phyloP scores from a whole-genome alignment of 495 filamentous ascomycete species.

The Trichoderma asperelloides region DNA sequence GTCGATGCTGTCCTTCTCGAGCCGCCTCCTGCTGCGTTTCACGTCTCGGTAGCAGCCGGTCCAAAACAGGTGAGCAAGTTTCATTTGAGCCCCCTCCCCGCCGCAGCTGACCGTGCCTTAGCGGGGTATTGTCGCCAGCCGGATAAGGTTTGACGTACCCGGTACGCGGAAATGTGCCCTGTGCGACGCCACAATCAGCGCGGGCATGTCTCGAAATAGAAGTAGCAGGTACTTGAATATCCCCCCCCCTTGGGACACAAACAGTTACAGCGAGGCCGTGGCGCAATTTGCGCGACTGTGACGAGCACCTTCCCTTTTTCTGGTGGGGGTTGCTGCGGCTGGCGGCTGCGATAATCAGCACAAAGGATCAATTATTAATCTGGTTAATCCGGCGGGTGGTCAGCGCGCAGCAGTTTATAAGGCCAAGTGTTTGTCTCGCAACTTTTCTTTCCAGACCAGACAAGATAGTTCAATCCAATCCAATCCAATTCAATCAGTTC shows the following conservation, averaged over 20 bases:
- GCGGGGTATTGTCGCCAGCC: background rate
- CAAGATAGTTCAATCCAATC: too few relatives aligned
- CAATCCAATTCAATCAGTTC: too few relatives aligned
- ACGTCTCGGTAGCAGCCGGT: background rate
- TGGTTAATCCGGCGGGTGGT: background rate
- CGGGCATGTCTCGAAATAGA: background rate
- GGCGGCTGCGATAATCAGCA: background rate
- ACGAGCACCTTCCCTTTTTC: background rate
- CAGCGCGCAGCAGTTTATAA: background rate
- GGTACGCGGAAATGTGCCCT: too few relatives aligned
- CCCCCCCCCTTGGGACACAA: background rate
- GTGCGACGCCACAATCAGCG: background rate
- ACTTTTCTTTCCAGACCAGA: background rate
- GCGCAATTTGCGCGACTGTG: background rate
- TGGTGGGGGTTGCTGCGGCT: background rate
- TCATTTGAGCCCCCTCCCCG: background rate
- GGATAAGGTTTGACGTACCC: background rate
- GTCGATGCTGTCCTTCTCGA: too few relatives aligned
- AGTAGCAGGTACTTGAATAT: background rate
- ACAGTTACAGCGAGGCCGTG: background rate
- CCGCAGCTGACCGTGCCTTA: too few relatives aligned
- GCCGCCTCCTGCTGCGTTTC: too few relatives aligned
- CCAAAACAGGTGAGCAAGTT: conserved; percentile 1
- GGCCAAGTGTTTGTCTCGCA: background rate
- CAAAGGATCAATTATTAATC: background rate